Base-by-base conservation (phyloP, 768 basidiomycete genomes). In the Nidula microcarpa region DNA sequence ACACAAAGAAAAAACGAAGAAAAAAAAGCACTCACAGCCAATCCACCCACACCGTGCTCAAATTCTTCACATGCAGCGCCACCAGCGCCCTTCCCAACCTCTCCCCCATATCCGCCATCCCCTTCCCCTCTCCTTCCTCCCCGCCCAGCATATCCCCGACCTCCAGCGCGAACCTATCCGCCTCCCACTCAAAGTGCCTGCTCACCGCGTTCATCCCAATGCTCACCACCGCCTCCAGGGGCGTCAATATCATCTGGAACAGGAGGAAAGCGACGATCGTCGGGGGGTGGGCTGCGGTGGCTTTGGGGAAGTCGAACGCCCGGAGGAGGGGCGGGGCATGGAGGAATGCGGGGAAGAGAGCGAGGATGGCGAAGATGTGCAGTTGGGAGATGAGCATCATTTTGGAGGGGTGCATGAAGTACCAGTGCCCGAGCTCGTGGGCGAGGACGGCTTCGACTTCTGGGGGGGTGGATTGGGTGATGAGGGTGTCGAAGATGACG, bases 391-490 rank as follows among this genome's bases (percentile, higher is more conserved):
- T 80, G 53, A 83, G 74, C 64, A 98, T 79, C 64, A 97, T 80
- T 67, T 97, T 94, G 55, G 87, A 87, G 1, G 94, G 91, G 75
- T 98, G 96, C 60, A 85, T 78, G 73, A 85, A 85, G 64, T 88
- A 91, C 94, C 96, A 98, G 73, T 98, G 96, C 0, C 96, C 96
- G 35, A 98, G 87, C 62, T 98, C 95, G 68, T 98, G 95, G 0
- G 94, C 94, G 43, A 98, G 81, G n/a, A 99, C 94, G 33, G 97
- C 96, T 61, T 98, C 96, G 32, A 99, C 93, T 68, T 98, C 93
- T 23, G 92, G 90, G 0, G 94, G 82, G 61, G 86, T 84, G 68
- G 84, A 89, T 62, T 98, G 85, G 64, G 95, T 87, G 69, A 98
- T 94, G 58, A 99, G 81, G 0, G 96, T 98, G 61, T 99, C 97